Base-by-base conservation (phyloP, 306 rosid species). In the Geum urbanum region DNA sequence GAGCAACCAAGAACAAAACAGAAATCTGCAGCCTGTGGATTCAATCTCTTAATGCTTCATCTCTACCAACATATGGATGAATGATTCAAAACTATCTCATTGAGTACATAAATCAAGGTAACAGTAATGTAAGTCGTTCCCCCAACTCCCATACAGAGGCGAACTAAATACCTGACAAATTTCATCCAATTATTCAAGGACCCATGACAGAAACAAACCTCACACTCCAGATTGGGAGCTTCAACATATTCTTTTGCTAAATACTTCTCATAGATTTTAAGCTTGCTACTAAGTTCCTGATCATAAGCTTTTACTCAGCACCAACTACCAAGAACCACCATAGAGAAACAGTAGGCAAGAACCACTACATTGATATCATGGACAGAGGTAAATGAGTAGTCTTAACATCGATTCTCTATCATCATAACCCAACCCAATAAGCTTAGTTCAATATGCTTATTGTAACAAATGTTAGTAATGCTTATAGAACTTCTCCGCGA, bases 201-300 rank as follows among this genome's bases (percentile, higher is more conserved):
- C 54, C 14, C 56, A 45, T 46, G 45, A 56, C 24, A n/a, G 66
- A 70, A 56, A 71, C 67, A 48, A 59, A 7, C 54, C 37, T 13
- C 32, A 27, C 10, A 18, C n/a, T 5, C 75, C 67, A 27, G 41
- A 54, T 27, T 58, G 43, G 43, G 43, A 16, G 56, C 39, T 7
- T 48, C 49, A 48, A 35, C 59, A 19, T 48, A n/a, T n/a, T 9
- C 24, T 50, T 50, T 37, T 14, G 47, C 60, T 67, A 14, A 53
- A 46, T 47, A 48, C 19, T 44, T 27, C 35, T 44, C 15, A 44
- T 15, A n/a, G 27, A 40, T 69, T 35, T 46, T 7, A 39, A 66
- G 18, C 63, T 18, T 14, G 51, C 46, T 16, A 45, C 35, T 46
- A 18, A 58, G 13, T 59, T 46, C 61, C n/a, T 45, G 11, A 14